These are phyloP conservation scores for Debaryomyces maramus DNA, from an alignment of 805 yeast species.

Conservation along the genomic window DNA sequence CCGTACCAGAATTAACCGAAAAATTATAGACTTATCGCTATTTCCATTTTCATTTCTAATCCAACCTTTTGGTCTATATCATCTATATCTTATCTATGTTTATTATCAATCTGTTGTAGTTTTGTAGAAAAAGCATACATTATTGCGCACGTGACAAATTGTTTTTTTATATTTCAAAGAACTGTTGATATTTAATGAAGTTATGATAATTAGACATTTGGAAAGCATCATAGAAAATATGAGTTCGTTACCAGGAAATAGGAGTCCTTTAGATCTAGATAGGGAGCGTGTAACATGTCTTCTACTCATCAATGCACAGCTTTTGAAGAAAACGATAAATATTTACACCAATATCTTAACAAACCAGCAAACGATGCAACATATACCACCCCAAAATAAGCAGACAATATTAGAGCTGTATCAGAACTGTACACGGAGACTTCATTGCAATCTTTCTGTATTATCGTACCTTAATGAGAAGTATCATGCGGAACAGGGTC, in stretches of 20 bases:
- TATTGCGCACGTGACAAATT: too few species aligned
- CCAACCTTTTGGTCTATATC: neutral
- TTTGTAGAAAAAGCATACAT: too few species aligned
- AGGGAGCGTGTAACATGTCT: constrained; percentile 44
- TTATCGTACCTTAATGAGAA: constrained; percentile 39
- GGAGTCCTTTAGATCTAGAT: constrained; percentile 24
- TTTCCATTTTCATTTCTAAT: neutral
- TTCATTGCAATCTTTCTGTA: constrained; percentile 44
- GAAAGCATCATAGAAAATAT: too few species aligned
- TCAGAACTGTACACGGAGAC: constrained; percentile 40
- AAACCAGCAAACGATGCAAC: constrained; percentile 34
- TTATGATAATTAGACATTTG: too few species aligned
- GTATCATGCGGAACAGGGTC: constrained; percentile 32
- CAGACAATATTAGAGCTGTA: constrained; percentile 35
- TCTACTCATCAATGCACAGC: constrained; percentile 41
- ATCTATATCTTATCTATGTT: neutral
- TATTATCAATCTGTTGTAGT: neutral
- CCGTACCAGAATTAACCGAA: constrained; percentile 86
- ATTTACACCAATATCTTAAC: constrained; percentile 35
- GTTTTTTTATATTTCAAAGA: too few species aligned
- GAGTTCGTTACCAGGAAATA: constrained; percentile 4
- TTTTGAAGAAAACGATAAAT: constrained; percentile 40
- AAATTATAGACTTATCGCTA: constrained; percentile 46
- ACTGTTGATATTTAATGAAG: too few species aligned
- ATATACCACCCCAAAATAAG: constrained; percentile 31